These are phyloP conservation scores for Macrolepiota dolichaula DNA, from an alignment of 768 basidiomycete species.

Conservation along the genomic window DNA sequence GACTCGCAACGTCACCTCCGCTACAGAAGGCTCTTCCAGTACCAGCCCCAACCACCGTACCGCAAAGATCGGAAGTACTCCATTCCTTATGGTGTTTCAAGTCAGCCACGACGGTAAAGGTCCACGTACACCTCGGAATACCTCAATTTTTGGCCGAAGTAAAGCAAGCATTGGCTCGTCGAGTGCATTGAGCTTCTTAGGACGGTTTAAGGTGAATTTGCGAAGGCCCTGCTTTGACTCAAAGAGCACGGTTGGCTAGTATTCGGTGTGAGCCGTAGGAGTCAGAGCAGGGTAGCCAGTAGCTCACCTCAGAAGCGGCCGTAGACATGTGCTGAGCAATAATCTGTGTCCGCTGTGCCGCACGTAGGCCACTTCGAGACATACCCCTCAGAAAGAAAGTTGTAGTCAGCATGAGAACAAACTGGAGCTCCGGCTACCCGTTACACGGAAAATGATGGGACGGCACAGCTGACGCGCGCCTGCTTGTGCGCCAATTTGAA, in stretches of 20 bases:
- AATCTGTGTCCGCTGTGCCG: slow-evolving; percentile 37
- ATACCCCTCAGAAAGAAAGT: slow-evolving; percentile 33
- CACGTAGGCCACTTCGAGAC: slow-evolving; percentile 34
- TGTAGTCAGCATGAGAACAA: slow-evolving; percentile 27
- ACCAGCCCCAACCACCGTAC: slow-evolving; percentile 71
- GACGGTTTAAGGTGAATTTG: slow-evolving; percentile 77
- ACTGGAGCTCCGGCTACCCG: slow-evolving; percentile 6
- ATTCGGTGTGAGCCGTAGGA: not conserved
- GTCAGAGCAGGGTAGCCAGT: not conserved
- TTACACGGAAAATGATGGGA: slow-evolving; percentile 3
- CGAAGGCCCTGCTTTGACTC: slow-evolving; percentile 63
- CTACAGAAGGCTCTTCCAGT: slow-evolving; percentile 83
- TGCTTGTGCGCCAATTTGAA: not conserved
- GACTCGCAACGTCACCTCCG: slow-evolving; percentile 91
- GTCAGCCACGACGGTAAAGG: slow-evolving; percentile 7
- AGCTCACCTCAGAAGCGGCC: slow-evolving; percentile 35
- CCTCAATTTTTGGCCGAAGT: slow-evolving; percentile 75
- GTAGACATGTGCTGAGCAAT: slow-evolving; percentile 47
- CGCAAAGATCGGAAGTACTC: slow-evolving; percentile 66
- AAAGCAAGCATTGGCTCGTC: slow-evolving; percentile 73
- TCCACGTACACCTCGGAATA: slow-evolving; percentile 22
- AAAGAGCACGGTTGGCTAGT: slow-evolving; percentile 57
- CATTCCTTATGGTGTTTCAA: slow-evolving; percentile 55
- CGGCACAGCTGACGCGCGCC: not conserved
- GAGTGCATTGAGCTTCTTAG: slow-evolving; percentile 78